These are phyloP conservation scores for Botrytis medusae DNA, from an alignment of 2,329 filamentous ascomycete genomes.

Conservation along the genomic window DNA sequence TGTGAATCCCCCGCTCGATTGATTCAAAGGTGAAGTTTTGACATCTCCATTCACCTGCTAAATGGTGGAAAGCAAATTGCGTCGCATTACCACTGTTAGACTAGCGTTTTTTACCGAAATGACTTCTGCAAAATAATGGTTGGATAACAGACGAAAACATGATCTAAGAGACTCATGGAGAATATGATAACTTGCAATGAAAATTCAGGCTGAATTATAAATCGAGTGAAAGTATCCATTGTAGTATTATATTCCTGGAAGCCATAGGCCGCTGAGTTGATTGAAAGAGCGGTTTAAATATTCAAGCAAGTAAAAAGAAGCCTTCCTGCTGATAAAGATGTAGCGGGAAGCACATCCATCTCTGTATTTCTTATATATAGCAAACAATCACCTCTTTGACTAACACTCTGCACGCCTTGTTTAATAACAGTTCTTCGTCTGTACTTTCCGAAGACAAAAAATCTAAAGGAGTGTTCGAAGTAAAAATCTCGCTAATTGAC, in stretches of 20 bases:
- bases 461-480: neutral
- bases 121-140: fast-evolving
- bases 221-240: neutral
- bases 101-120: neutral
- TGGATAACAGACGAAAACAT: neutral
- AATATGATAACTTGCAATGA: neutral
- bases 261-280: neutral
- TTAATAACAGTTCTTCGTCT: fast-evolving
- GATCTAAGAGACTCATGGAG: fast-evolving
- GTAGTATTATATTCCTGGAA: neutral
- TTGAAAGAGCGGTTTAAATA: neutral
- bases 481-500: neutral
- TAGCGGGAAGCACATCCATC: fast-evolving
- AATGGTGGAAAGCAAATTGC: neutral
- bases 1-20: neutral
- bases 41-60: neutral
- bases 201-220: fast-evolving
- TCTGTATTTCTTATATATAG: neutral
- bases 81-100: neutral
- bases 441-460: neutral
- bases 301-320: neutral
- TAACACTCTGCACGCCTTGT: neutral
- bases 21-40: neutral
- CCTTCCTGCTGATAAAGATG: neutral
- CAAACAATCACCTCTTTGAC: neutral